Conservation (phyloP, 495 filamentous ascomycete genomes). For the Evernia prunastri region DNA sequence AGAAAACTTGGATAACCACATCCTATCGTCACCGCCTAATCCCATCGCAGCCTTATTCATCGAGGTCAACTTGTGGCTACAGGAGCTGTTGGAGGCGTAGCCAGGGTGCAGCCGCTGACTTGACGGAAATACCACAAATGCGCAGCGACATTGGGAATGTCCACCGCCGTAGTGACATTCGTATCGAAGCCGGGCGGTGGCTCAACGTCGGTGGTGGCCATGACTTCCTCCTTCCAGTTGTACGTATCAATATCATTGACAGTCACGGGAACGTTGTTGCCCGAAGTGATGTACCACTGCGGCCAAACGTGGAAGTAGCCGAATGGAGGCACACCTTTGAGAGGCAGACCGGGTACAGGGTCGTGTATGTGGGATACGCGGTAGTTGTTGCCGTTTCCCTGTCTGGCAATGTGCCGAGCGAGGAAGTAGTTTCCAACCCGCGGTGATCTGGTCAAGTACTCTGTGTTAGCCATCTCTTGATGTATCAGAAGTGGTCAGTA, state of each 20-base stretch:
- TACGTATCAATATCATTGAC: neutral
- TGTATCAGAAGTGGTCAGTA: too few relatives aligned
- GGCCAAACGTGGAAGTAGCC: neutral
- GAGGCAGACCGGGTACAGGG: neutral
- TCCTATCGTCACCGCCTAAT: neutral
- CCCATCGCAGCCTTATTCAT: neutral
- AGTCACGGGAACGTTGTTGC: neutral
- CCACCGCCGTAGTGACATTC: neutral
- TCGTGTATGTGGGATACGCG: slow-evolving; percentile 1
- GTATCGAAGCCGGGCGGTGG: neutral
- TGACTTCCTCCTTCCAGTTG: neutral
- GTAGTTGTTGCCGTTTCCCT: neutral
- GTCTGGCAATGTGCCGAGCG: neutral
- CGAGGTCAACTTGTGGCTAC: neutral
- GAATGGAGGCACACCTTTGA: neutral
- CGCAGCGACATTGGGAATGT: neutral
- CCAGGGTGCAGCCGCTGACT: neutral
- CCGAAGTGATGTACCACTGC: neutral
- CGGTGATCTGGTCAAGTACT: neutral
- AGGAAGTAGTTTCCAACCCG: slow-evolving; percentile 1
- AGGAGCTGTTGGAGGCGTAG: neutral
- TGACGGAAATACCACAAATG: slow-evolving; percentile 3
- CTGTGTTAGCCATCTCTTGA: too few relatives aligned
- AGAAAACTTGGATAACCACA: neutral
- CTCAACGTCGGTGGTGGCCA: neutral